Percentiles rank a stretch among this genome's conserved stretches.
Evolutionary conservation across 2,329 filamentous ascomycete species (phyloP).

Genomic region (Cordyceps farinosa): DNA sequence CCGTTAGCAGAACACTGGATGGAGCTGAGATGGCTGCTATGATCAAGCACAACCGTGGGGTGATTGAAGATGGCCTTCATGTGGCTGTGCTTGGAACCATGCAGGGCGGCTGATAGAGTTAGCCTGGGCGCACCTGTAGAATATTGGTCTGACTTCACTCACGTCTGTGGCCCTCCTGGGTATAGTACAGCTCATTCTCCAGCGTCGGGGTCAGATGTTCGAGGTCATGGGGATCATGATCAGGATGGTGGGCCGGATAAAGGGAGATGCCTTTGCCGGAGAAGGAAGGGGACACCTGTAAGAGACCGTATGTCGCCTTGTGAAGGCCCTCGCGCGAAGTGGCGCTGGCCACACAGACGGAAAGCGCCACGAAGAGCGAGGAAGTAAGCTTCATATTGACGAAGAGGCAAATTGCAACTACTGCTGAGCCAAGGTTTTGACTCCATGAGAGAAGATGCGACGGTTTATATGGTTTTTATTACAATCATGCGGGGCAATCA

Average conservation of each 20-base stretch:
- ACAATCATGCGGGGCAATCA: too few species aligned
- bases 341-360: too few species aligned
- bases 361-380: too few species aligned
- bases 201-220: not conserved
- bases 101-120: not conserved
- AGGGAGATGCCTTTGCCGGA: not conserved
- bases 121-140: too few species aligned
- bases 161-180: constrained; percentile 15
- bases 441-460: too few species aligned
- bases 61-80: constrained; percentile 1
- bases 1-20: not conserved
- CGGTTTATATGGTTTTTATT: too few species aligned
- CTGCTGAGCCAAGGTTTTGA: too few species aligned
- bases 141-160: not conserved
- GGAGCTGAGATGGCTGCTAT: constrained; percentile 1
- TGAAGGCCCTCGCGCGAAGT: not conserved
- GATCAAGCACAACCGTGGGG: constrained; percentile 12
- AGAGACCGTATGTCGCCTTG: not conserved
- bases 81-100: constrained; percentile 7
- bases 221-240: not conserved
- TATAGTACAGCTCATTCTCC: not conserved
- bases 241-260: constrained; percentile 1
- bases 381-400: too few species aligned
- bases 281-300: not conserved
- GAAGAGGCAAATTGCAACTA: too few species aligned